These are phyloP conservation scores for Hibiscus mutabilis DNA, from an alignment of 345 rosid genomes.

Conservation along the genomic window DNA sequence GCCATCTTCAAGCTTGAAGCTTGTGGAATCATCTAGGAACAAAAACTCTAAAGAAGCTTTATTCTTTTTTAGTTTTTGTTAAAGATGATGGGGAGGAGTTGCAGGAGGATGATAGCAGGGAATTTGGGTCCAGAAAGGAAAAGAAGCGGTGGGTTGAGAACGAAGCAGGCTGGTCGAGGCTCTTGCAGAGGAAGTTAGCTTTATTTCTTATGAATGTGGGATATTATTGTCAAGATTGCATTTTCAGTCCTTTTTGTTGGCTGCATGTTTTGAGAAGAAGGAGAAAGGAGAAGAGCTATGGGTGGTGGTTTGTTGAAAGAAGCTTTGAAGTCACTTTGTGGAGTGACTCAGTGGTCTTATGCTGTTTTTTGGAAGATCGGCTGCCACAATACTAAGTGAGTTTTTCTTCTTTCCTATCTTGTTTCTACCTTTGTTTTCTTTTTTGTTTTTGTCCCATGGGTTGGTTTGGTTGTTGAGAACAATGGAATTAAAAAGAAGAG, in stretches of 20 bases:
- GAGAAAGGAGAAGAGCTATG: conserved; percentile 14
- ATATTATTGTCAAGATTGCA: neutral
- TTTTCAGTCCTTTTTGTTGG: conserved; percentile 14
- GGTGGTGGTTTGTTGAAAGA: conserved; percentile 69
- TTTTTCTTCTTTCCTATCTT: neutral
- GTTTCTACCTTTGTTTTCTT: no score
- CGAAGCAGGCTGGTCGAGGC: conserved; percentile 94
- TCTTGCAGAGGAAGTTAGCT: conserved; percentile 98
- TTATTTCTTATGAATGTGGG: conserved; percentile 19
- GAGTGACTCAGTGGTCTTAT: conserved; percentile 70
- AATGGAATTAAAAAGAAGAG: neutral
- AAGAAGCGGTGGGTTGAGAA: conserved; percentile 83
- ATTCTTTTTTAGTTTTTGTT: neutral
- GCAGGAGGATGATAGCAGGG: conserved; percentile 47
- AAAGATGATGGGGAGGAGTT: conserved; percentile 42
- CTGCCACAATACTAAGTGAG: conserved; percentile 80
- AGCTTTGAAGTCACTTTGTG: conserved; percentile 71
- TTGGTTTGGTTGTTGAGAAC: neutral
- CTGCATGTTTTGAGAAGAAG: neutral
- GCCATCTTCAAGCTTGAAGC: conserved; percentile 41
- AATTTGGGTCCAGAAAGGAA: conserved; percentile 91
- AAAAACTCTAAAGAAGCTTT: neutral
- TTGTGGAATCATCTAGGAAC: conserved; percentile 37
- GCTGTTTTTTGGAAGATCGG: conserved; percentile 97
- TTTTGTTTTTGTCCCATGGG: neutral